phyloP scores from a whole-genome alignment of 108 stramenopile species.

The Skeletonema marinoi region DNA sequence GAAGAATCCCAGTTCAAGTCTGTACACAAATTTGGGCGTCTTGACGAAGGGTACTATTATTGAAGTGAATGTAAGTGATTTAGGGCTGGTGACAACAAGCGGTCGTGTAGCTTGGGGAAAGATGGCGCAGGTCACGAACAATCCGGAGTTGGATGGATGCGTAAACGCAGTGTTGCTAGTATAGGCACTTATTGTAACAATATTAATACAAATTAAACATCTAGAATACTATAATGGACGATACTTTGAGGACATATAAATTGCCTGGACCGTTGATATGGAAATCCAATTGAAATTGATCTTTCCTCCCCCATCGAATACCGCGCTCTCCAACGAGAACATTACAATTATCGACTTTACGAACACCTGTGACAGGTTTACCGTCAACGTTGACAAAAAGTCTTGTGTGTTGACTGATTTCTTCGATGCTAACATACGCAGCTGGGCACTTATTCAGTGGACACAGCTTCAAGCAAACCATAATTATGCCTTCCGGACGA shows the following conservation, averaged over 20 bases:
- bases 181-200: conserved; percentile 38
- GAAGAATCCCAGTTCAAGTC: conserved; percentile 94
- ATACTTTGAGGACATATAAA: conserved; percentile 21
- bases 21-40: conserved; percentile 97
- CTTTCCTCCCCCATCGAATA: conserved; percentile 23
- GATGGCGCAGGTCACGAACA: conserved; percentile 99
- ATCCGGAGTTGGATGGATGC: conserved; percentile 93
- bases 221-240: conserved; percentile 44
- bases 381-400: conserved; percentile 47
- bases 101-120: conserved; percentile 99
- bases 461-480: conserved; percentile 41
- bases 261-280: conserved; percentile 21
- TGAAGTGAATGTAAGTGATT: conserved; percentile 97
- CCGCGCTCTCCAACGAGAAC: conserved; percentile 41
- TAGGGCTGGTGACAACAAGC: conserved; percentile 97
- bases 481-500: conserved; percentile 24
- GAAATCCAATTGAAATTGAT: conserved; percentile 32
- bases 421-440: conserved; percentile 32
- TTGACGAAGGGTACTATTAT: conserved; percentile 99
- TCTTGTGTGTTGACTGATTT: conserved; percentile 15
- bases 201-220: conserved; percentile 2
- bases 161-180: conserved; percentile 92
- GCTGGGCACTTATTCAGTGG: conserved; percentile 43
- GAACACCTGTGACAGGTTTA: conserved; percentile 18
- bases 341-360: conserved; percentile 38